Evolutionary conservation across 2,329 filamentous ascomycete species (phyloP), one percentile per base, ranked within the genome.

Genomic region (Colletotrichum phormii): DNA sequence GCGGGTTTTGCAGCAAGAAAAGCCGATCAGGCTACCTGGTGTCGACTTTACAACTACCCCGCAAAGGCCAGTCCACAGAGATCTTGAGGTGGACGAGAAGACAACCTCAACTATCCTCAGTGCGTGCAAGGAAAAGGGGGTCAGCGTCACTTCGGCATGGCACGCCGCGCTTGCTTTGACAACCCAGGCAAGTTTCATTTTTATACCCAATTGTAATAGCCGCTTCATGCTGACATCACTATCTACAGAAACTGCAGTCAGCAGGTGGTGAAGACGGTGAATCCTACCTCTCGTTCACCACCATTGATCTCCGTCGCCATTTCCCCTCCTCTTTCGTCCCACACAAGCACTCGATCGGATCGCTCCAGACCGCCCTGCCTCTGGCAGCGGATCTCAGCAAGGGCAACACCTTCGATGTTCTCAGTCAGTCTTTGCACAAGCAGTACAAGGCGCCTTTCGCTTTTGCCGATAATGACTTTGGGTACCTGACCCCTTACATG

Each of bases 261-360:
- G 55, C 18, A 3, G 31, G 31, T 3, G 55, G 33, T 18, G 55
- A 59, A n/a, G 55, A 59, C 15, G 55, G 33, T 15, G 6, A 31
- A 22, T 59, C 55, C 18, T 59, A 37, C 31, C n/a, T 59, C 18
- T 31, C 22, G 29, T 37, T 59, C 55, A 59, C 55, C 18, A 59
- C 55, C 55, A 59, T 59, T 29, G 55, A 59, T n/a, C 31, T 59
- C n/a, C 55, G 55, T 37, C 55, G 55, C n/a, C 9, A 59, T 24
- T 37, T 59, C 26, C 55, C 55, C 2, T 35, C 55, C 29, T 35
- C 29, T 22, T 59, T 59, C 18, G n/a, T 22, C 7, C 55, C 55
- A 4, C 12, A 59, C 11, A 59, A 59, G n/a, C 55, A 37, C 55
- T 59, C 55, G 0, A 37, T 59, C 31, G 55, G 29, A 1, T 59